A percentile compares a stretch with the other conserved stretches of the same genome.
phyloP scores from a whole-genome alignment of 148 eudicot genomes.

The Diospyros lotus region DNA sequence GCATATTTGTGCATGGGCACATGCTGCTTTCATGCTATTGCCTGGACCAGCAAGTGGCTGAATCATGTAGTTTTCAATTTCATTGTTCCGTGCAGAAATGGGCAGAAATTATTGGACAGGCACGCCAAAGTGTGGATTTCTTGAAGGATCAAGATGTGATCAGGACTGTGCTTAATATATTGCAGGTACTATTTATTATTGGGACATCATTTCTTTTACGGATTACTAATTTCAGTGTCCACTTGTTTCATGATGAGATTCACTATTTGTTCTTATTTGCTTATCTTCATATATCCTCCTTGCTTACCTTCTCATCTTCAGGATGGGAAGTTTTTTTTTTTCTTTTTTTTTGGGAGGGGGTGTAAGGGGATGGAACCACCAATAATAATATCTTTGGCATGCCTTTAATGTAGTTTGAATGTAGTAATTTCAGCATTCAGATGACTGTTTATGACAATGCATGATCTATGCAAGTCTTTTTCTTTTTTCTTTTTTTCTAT shows the following conservation, averaged over 20 bases:
- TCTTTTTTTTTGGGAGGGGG: too few relatives aligned
- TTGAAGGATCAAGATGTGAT: slow-evolving; percentile 81
- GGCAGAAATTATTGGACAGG: slow-evolving; percentile 96
- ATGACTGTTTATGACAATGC: not conserved
- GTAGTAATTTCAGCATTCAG: too few relatives aligned
- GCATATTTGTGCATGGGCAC: not conserved
- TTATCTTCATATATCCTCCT: too few relatives aligned
- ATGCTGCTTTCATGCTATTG: not conserved
- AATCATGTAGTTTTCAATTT: slow-evolving; percentile 13
- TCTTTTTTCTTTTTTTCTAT: not conserved
- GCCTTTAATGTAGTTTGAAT: too few relatives aligned
- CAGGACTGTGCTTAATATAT: slow-evolving; percentile 88
- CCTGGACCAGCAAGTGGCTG: not conserved
- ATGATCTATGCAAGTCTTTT: slow-evolving; percentile 7
- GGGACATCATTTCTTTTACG: too few relatives aligned
- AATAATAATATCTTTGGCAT: too few relatives aligned
- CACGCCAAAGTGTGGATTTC: slow-evolving; percentile 84
- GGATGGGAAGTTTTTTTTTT: too few relatives aligned
- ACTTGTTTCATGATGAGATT: not conserved
- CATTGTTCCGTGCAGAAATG: slow-evolving; percentile 64
- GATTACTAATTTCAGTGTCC: too few relatives aligned
- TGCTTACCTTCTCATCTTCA: too few relatives aligned
- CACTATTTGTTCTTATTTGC: not conserved
- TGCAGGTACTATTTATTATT: slow-evolving; percentile 53
- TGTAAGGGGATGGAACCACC: too few relatives aligned